These are phyloP conservation scores for Cryptosporidium ryanae DNA, from an alignment of 169 alveolate genomes.

Conservation along the genomic window DNA sequence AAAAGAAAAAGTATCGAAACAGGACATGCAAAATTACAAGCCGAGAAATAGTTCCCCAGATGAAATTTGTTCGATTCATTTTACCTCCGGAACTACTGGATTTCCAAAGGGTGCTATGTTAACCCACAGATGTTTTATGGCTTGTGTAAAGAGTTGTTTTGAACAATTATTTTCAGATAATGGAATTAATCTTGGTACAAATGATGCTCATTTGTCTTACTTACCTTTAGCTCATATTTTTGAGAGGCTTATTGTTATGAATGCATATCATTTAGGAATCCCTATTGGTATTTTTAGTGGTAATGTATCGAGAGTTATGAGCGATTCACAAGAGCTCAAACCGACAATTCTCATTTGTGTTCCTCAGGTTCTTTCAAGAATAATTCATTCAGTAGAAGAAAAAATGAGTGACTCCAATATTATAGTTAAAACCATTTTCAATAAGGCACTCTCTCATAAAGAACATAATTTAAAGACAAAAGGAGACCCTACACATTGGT, in stretches of 20 bases:
- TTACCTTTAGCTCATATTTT: slow-evolving; percentile 90
- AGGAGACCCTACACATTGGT: slow-evolving; percentile 74
- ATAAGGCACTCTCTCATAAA: slow-evolving; percentile 35
- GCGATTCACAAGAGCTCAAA: slow-evolving; percentile 84
- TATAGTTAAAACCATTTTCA: slow-evolving; percentile 24
- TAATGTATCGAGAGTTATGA: slow-evolving; percentile 82
- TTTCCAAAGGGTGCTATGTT: slow-evolving; percentile 92
- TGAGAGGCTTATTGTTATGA: slow-evolving; percentile 83
- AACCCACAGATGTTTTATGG: slow-evolving; percentile 84
- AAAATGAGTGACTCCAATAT: slow-evolving; percentile 39
- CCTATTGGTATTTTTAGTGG: slow-evolving; percentile 87
- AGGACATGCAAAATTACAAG: slow-evolving; percentile 28
- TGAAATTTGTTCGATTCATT: slow-evolving; percentile 83
- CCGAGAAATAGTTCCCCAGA: slow-evolving; percentile 78
- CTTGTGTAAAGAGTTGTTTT: slow-evolving; percentile 77
- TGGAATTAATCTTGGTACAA: slow-evolving; percentile 62
- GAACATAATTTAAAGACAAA: slow-evolving; percentile 1
- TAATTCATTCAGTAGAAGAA: slow-evolving; percentile 68
- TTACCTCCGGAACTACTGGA: slow-evolving; percentile 95
- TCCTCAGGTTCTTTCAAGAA: slow-evolving; percentile 86
- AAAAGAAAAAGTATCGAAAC: slow-evolving; percentile 34
- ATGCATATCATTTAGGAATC: slow-evolving; percentile 77
- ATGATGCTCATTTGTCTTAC: slow-evolving; percentile 85
- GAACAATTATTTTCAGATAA: slow-evolving; percentile 65
- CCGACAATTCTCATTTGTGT: slow-evolving; percentile 90